phyloP scores from a whole-genome alignment of 148 eudicot species.

The Cornus kousa region DNA sequence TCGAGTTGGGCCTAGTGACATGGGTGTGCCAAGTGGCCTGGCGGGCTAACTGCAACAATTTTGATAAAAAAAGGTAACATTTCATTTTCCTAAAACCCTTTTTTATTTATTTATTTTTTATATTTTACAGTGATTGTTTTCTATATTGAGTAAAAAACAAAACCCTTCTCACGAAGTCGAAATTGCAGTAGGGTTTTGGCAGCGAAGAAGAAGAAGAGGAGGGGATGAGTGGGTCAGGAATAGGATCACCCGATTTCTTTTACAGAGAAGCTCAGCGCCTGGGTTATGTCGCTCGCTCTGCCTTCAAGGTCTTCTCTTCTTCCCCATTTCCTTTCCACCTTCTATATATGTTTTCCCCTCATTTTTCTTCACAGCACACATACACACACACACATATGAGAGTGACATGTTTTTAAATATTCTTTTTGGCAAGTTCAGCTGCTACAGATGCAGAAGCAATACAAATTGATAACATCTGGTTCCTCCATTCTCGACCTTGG shows the following conservation, averaged over 20 bases:
- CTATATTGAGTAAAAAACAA: too few relatives aligned
- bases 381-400: background rate
- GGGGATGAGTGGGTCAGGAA: constrained; percentile 64
- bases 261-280: constrained; percentile 97
- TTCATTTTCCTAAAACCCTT: too few relatives aligned
- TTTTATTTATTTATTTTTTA: too few relatives aligned
- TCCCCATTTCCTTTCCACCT: background rate
- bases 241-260: constrained; percentile 84
- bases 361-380: background rate
- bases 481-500: constrained; percentile 94
- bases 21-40: too few relatives aligned
- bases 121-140: too few relatives aligned
- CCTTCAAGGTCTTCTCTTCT: constrained; percentile 68
- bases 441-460: constrained; percentile 83
- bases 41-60: too few relatives aligned
- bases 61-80: too few relatives aligned
- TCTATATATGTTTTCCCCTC: background rate
- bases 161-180: too few relatives aligned
- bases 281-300: constrained; percentile 95
- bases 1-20: too few relatives aligned
- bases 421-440: constrained; percentile 45
- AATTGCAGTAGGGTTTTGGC: background rate
- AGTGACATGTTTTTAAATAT: background rate
- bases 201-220: background rate
- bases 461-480: constrained; percentile 70